Conservation (phyloP, 352 stramenopile genomes). For the Globisporangium spinosum region DNA sequence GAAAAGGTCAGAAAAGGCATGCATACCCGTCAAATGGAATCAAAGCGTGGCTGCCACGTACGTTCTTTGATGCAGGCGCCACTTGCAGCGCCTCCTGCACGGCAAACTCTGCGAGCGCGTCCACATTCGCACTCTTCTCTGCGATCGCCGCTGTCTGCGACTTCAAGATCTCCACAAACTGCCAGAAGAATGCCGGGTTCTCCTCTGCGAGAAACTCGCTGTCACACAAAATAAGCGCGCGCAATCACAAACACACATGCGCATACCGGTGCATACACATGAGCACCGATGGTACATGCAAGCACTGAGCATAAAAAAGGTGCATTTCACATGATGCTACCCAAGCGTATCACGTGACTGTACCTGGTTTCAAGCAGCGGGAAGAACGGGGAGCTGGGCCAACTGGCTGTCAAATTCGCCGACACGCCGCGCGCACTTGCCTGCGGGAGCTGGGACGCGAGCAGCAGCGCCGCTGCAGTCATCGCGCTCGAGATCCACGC, state of each 20-base stretch:
- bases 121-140: conserved; percentile 36
- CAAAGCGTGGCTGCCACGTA: conserved; percentile 18
- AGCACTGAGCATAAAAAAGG: background rate
- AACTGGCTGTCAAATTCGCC: conserved; percentile 59
- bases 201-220: conserved; percentile 82
- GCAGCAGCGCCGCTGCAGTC: conserved; percentile 21
- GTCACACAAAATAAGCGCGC: background rate
- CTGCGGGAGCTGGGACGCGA: conserved; percentile 14
- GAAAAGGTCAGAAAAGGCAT: background rate
- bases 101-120: conserved; percentile 44
- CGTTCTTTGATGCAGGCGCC: conserved; percentile 59
- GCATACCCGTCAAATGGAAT: background rate
- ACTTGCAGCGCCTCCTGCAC: conserved; percentile 53
- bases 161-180: conserved; percentile 55
- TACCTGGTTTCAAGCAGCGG: conserved; percentile 59
- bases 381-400: conserved; percentile 53
- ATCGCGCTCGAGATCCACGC: conserved; percentile 20
- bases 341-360: background rate
- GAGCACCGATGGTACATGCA: background rate
- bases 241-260: background rate
- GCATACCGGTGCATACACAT: background rate
- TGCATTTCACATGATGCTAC: background rate
- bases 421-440: conserved; percentile 34
- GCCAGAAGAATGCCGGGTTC: conserved; percentile 75
- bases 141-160: conserved; percentile 31